Conservation (phyloP, 2,329 filamentous ascomycete genomes). For the Paramyrothecium roridum region DNA sequence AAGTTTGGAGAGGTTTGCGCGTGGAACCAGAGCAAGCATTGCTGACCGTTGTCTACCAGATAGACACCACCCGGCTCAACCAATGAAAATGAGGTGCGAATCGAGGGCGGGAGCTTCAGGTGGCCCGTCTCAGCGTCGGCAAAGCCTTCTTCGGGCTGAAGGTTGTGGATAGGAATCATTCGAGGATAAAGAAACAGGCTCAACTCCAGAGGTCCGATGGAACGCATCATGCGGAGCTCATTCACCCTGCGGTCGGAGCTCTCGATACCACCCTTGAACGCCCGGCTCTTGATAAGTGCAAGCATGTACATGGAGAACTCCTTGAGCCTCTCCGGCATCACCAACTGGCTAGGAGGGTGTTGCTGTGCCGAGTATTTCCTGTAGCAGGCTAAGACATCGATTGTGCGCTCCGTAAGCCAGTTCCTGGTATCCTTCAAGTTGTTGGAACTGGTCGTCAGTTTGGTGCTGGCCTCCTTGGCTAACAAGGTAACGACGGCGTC, state of each 20-base stretch:
- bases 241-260: slow-evolving; percentile 87
- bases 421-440: slow-evolving; percentile 82
- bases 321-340: slow-evolving; percentile 93
- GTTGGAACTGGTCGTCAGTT: slow-evolving; percentile 66
- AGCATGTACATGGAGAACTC: slow-evolving; percentile 97
- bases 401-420: slow-evolving; percentile 82
- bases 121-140: slow-evolving; percentile 83
- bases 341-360: slow-evolving; percentile 87
- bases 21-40: slow-evolving; percentile 89
- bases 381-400: slow-evolving; percentile 88
- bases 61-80: slow-evolving; percentile 94
- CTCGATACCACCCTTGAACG: slow-evolving; percentile 90
- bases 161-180: slow-evolving; percentile 87
- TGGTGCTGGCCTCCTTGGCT: slow-evolving; percentile 90
- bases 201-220: slow-evolving; percentile 81
- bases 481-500: slow-evolving; percentile 87
- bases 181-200: slow-evolving; percentile 93
- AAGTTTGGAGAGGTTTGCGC: slow-evolving; percentile 89
- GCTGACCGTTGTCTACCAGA: slow-evolving; percentile 91
- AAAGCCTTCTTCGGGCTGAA: slow-evolving; percentile 85
- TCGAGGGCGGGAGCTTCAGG: slow-evolving; percentile 73
- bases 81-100: slow-evolving; percentile 81
- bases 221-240: slow-evolving; percentile 85
- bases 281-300: slow-evolving; percentile 81
- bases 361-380: slow-evolving; percentile 85